These are phyloP conservation scores for Schizochytrium sp. DNA, from an alignment of 108 stramenopile genomes.

Conservation along the genomic window DNA sequence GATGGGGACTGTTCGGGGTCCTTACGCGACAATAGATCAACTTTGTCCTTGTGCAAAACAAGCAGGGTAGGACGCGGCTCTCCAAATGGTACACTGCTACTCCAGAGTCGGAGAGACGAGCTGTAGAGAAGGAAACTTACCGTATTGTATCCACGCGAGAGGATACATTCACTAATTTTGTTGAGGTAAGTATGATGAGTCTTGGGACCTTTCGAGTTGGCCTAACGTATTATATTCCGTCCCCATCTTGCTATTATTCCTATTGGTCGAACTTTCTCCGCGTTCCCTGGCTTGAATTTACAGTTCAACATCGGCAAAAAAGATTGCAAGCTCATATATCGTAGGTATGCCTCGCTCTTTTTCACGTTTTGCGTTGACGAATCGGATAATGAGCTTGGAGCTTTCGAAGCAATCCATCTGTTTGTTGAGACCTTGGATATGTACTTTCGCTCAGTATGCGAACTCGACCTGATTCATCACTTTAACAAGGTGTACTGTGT, in stretches of 20 bases:
- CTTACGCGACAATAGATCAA: conserved; percentile 83
- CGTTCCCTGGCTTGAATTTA: background rate
- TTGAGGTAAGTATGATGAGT: conserved; percentile 77
- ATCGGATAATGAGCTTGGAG: conserved; percentile 96
- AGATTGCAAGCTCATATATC: conserved; percentile 98
- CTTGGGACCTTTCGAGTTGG: background rate
- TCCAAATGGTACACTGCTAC: conserved; percentile 86
- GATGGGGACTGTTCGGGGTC: no score
- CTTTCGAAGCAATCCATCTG: conserved; percentile 95
- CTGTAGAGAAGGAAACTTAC: conserved; percentile 96
- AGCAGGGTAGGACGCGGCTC: conserved; percentile 97
- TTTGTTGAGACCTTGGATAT: conserved; percentile 98
- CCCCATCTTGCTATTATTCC: background rate
- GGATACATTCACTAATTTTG: conserved; percentile 99
- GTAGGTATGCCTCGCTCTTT: conserved; percentile 97
- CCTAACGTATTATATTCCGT: background rate
- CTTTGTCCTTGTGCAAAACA: conserved; percentile 98
- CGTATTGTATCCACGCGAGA: conserved; percentile 94
- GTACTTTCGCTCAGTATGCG: conserved; percentile 83
- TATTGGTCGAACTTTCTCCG: background rate
- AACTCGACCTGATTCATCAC: conserved; percentile 96
- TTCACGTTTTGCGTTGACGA: conserved; percentile 98
- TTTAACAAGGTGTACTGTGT: conserved; percentile 93
- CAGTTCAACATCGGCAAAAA: conserved; percentile 77
- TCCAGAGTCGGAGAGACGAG: conserved; percentile 88